Conservation (phyloP, 768 basidiomycete genomes). For the Tylopilus sp. region DNA sequence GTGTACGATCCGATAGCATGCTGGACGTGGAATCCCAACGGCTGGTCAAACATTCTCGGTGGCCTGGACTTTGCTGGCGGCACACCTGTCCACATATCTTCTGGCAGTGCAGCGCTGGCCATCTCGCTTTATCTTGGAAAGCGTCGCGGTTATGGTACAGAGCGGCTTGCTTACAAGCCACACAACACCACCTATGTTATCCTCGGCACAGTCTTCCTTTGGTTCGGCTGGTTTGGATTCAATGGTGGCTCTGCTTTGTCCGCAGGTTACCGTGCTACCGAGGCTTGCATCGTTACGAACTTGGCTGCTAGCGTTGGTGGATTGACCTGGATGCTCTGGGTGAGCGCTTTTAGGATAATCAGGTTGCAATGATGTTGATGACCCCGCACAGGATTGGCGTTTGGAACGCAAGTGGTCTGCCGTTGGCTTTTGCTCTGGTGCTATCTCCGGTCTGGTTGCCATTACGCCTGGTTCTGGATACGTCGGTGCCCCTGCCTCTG, state of each 20-base stretch:
- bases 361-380: neutral
- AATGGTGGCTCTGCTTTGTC: slow-evolving; percentile 90
- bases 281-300: slow-evolving; percentile 93
- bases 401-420: slow-evolving; percentile 91
- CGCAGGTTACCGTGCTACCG: slow-evolving; percentile 82
- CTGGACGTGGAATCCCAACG: slow-evolving; percentile 91
- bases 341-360: slow-evolving; percentile 26
- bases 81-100: slow-evolving; percentile 95
- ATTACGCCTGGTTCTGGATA: slow-evolving; percentile 85
- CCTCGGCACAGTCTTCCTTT: slow-evolving; percentile 90
- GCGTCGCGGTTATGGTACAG: slow-evolving; percentile 88
- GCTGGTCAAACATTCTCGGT: slow-evolving; percentile 74
- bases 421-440: slow-evolving; percentile 95
- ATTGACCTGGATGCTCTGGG: slow-evolving; percentile 90
- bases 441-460: slow-evolving; percentile 85
- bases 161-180: slow-evolving; percentile 87
- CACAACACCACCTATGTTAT: slow-evolving; percentile 92
- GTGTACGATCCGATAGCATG: slow-evolving; percentile 95
- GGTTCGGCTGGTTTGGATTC: slow-evolving; percentile 97
- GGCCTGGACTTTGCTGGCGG: slow-evolving; percentile 94
- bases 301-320: slow-evolving; percentile 87
- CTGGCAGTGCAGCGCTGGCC: slow-evolving; percentile 87
- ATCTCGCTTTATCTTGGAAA: slow-evolving; percentile 90
- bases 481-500: slow-evolving; percentile 79
- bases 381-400: slow-evolving; percentile 69